Percentiles rank a stretch among this genome's conserved stretches.
Conservation (phyloP, 2,329 filamentous ascomycete species). For the Zymoseptoria pseudotritici region DNA sequence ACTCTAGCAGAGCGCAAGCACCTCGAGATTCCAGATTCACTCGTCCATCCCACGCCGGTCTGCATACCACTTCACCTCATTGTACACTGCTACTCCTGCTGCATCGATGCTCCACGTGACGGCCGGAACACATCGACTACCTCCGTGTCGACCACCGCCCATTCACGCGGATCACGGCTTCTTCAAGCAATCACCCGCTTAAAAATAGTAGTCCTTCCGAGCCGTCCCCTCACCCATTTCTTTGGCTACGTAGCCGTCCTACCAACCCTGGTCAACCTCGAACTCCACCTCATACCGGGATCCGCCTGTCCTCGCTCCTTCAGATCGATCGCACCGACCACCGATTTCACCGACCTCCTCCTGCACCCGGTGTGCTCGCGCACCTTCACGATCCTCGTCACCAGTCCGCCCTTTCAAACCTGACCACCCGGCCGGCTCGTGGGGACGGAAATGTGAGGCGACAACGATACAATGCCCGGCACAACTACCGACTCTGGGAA, state of each 20-base stretch:
- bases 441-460: constrained; percentile 1
- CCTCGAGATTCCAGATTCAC: not conserved
- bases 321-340: not conserved
- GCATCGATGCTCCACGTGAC: not conserved
- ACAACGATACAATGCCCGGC: constrained; percentile 20
- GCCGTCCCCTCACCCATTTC: not conserved
- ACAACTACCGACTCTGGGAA: constrained; percentile 26
- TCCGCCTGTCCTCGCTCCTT: not conserved
- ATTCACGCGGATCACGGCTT: not conserved
- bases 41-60: not conserved
- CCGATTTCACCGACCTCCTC: not conserved
- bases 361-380: not conserved
- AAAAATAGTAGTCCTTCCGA: not conserved
- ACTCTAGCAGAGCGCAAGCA: not conserved
- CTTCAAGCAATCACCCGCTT: not conserved
- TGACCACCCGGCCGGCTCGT: not conserved
- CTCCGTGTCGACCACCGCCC: too few species aligned
- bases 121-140: not conserved
- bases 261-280: not conserved
- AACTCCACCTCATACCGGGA: not conserved
- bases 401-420: not conserved
- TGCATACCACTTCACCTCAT: not conserved
- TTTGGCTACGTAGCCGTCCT: not conserved
- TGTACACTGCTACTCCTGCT: not conserved
- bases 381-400: not conserved